Evolutionary conservation across 164 flowering plant species (phyloP), one percentile per base, ranked within the genome.

Genomic region (Chloranthus sessilifolius): DNA sequence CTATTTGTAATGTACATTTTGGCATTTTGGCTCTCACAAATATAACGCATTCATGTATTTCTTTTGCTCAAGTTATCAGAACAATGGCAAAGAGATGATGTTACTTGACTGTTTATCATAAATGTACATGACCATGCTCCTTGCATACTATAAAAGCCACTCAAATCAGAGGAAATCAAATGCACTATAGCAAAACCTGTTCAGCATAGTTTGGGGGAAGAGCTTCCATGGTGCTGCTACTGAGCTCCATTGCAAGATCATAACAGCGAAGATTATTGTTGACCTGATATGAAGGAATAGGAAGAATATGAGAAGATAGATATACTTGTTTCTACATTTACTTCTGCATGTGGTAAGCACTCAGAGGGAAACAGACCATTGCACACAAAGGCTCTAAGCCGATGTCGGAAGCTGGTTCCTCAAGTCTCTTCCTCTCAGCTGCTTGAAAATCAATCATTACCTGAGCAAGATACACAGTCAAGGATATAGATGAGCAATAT

Each of bases 361-460:
- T n/a, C n/a, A 50, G 21, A 30, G 33, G 36, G 56, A 24, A 14
- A 69, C 86, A 59, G 50, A 94, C 99, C 96, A 94, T 74, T 45
- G 96, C 97, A 75, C 99, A 86, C 16, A 89, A 41, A 55, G 96
- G 78, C 67, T 94, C 99, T 63, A 94, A 68, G 56, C 97, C 99
- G 62, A 89, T 77, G 47, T 94, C 97, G 53, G 99, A 85, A 62
- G 89, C 96, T 50, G 96, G 96, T 71, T 89, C 99, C 69, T 80
- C 88, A 61, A 86, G 77, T 69, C 95, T 75, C 58, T 65, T 61
- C 72, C 79, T 86, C 67, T 94, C 92, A 70, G 99, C 96, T 47
- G 83, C 90, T 83, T 94, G 99, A 70, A 94, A 89, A 74, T 94
- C 96, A 57, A 78, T 81, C 99, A 94, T 86, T 16, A 94, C 92